phyloP scores from a whole-genome alignment of 2,329 filamentous ascomycete genomes.

The Paecilomyces variotii region DNA sequence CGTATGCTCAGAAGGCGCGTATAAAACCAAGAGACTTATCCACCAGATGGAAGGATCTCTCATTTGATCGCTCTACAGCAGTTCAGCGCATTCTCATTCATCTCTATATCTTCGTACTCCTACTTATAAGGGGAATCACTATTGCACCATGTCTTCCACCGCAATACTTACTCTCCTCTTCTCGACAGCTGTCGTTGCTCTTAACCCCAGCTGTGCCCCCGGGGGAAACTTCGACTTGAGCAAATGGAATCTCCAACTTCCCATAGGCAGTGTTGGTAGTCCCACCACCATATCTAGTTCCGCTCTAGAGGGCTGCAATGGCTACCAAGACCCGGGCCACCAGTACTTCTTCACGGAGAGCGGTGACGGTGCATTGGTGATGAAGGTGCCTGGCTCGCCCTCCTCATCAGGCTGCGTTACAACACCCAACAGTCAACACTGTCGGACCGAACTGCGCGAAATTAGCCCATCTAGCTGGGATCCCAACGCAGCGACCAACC shows the following conservation, averaged over 20 bases:
- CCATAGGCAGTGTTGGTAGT: slow-evolving; percentile 21
- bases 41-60: neutral
- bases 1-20: neutral
- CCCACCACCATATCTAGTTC: slow-evolving; percentile 21
- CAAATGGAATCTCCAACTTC: slow-evolving; percentile 29
- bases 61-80: neutral
- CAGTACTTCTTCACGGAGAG: slow-evolving; percentile 26
- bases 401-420: slow-evolving; percentile 27
- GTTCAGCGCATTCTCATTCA: neutral
- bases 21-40: neutral
- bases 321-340: slow-evolving; percentile 24
- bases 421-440: slow-evolving; percentile 34
- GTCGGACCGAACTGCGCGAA: slow-evolving; percentile 38
- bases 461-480: slow-evolving; percentile 21
- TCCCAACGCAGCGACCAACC: slow-evolving; percentile 23
- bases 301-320: slow-evolving; percentile 28
- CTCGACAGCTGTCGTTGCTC: neutral
- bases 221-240: neutral
- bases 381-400: slow-evolving; percentile 33
- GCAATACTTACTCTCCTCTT: neutral
- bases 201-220: slow-evolving; percentile 4
- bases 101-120: neutral
- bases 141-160: neutral
- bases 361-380: slow-evolving; percentile 27
- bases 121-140: neutral